Base-by-base conservation (phyloP, 1,139 yeast species). In the Saccharomyces hybrid region DNA sequence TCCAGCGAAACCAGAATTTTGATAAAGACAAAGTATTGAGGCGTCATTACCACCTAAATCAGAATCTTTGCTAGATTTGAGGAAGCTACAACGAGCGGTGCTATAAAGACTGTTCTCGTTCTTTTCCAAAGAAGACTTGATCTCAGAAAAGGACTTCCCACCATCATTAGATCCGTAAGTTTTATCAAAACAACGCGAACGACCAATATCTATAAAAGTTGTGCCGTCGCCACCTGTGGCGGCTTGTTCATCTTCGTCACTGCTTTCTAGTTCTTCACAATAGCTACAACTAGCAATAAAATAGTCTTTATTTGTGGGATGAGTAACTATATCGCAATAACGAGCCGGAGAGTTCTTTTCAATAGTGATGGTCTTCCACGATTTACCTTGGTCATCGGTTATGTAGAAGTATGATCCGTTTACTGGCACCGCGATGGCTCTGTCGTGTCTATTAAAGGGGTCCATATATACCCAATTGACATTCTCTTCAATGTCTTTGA, bases 331-430 rank as follows among this genome's bases (percentile, higher is more conserved):
- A 2, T 38, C 0, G 13, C 44, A 11, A 3, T 11, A n/a, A 50
- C 59, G 55, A 6, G 14, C 19, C 1, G 23, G 13, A 8, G 5
- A 6, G 1, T 53, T 49, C 2, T 27, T 26, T 8, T 48, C 23
- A 3, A n/a, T 14, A 55, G 54, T 1, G 3, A 48, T 28, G 5
- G 49, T 26, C 3, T 23, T n/a, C 71, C 71, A 68, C 3, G 58
- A 48, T 23, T 57, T 52, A 16, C 71, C 72, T 55, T 60, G 57
- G 49, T 67, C 64, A 4, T 58, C 58, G 28, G 71, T 66, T 19
- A 62, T 48, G 49, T 60, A 63, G 25, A 62, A 25, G 7, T 44
- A 44, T 4, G 47, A 29, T 3, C 16, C 44, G 2, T 49, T 47
- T 2, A 19, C 28, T 11, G 55, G 44, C 2, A 26, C 6, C 4